Conservation (phyloP, 2,329 filamentous ascomycete species). For the Tolypocladium amazonense region DNA sequence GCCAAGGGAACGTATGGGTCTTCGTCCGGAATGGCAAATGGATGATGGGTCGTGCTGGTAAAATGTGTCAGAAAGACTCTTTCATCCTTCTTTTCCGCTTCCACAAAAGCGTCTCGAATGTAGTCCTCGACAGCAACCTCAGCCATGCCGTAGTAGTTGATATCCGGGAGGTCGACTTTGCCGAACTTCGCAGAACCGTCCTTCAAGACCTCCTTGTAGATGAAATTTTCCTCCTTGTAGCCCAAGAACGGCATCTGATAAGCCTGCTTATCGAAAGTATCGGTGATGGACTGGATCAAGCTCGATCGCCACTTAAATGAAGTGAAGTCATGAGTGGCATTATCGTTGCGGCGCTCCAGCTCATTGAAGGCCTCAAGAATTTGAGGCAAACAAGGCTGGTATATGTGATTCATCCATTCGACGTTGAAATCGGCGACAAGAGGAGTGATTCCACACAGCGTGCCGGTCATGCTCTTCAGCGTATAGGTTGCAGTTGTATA, state of each 20-base stretch:
- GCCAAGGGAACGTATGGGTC: slow-evolving; percentile 17
- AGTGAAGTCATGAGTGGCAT: slow-evolving; percentile 9
- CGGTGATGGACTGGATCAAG: slow-evolving; percentile 22
- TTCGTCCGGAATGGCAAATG: slow-evolving; percentile 18
- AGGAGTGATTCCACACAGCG: slow-evolving; percentile 29
- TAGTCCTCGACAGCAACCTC: slow-evolving; percentile 21
- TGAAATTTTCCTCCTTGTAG: slow-evolving; percentile 13
- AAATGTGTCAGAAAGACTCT: slow-evolving; percentile 23
- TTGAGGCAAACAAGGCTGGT: slow-evolving; percentile 33
- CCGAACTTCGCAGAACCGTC: slow-evolving; percentile 17
- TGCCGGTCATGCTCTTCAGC: slow-evolving; percentile 29
- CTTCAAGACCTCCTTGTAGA: slow-evolving; percentile 19
- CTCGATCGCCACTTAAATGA: slow-evolving; percentile 19
- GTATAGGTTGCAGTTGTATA: slow-evolving; percentile 32
- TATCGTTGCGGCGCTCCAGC: slow-evolving; percentile 3
- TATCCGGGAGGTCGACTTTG: slow-evolving; percentile 15
- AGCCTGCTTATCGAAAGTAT: slow-evolving; percentile 22
- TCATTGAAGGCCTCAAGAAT: slow-evolving; percentile 21
- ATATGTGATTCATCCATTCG: slow-evolving; percentile 29
- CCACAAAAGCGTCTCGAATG: slow-evolving; percentile 17
- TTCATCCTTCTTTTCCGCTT: slow-evolving; percentile 17
- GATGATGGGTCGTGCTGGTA: slow-evolving; percentile 24
- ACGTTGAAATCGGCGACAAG: slow-evolving; percentile 31
- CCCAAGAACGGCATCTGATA: slow-evolving; percentile 19
- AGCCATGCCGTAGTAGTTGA: slow-evolving; percentile 24